Percentiles rank a stretch among this genome's conserved stretches.
Evolutionary conservation across 1,139 yeast species (phyloP).

Genomic region (Hansenula anomala): DNA sequence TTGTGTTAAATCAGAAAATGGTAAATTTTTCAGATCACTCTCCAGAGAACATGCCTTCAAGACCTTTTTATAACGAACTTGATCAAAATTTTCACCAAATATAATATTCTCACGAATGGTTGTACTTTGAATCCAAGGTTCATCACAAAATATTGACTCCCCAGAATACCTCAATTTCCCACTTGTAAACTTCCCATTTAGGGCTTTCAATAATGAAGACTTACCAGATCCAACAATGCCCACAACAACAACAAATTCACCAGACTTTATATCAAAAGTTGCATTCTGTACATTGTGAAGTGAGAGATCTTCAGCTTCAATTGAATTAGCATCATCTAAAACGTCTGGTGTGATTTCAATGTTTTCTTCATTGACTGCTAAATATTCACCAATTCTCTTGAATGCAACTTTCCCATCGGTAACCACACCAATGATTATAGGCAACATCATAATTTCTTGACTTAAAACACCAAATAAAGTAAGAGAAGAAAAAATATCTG

Average conservation of each 20-base stretch:
- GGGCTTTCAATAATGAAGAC: slow-evolving; percentile 36
- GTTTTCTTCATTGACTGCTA: slow-evolving; percentile 31
- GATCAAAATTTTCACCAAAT: slow-evolving; percentile 60
- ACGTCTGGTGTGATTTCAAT: background rate
- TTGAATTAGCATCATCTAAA: too few species aligned
- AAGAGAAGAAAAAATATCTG: slow-evolving; percentile 69
- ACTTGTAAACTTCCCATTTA: slow-evolving; percentile 33
- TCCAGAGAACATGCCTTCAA: slow-evolving; percentile 59
- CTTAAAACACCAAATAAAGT: slow-evolving; percentile 66
- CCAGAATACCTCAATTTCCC: slow-evolving; percentile 35
- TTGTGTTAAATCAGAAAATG: slow-evolving; percentile 80
- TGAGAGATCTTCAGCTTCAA: too few species aligned
- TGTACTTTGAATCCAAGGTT: slow-evolving; percentile 84
- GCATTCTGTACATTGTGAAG: slow-evolving; percentile 9
- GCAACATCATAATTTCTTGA: slow-evolving; percentile 62
- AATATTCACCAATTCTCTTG: slow-evolving; percentile 47
- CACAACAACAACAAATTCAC: slow-evolving; percentile 37
- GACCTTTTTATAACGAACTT: slow-evolving; percentile 46
- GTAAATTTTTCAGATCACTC: slow-evolving; percentile 61
- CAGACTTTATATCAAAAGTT: slow-evolving; percentile 30
- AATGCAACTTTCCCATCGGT: slow-evolving; percentile 61
- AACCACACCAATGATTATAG: slow-evolving; percentile 46
- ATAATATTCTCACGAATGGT: slow-evolving; percentile 70
- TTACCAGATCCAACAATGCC: slow-evolving; percentile 44
- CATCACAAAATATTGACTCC: slow-evolving; percentile 27